Percentiles rank a stretch among this genome's conserved stretches.
phyloP scores from a whole-genome alignment of 2,329 filamentous ascomycete genomes.

The Beauveria scarabaeidicola region DNA sequence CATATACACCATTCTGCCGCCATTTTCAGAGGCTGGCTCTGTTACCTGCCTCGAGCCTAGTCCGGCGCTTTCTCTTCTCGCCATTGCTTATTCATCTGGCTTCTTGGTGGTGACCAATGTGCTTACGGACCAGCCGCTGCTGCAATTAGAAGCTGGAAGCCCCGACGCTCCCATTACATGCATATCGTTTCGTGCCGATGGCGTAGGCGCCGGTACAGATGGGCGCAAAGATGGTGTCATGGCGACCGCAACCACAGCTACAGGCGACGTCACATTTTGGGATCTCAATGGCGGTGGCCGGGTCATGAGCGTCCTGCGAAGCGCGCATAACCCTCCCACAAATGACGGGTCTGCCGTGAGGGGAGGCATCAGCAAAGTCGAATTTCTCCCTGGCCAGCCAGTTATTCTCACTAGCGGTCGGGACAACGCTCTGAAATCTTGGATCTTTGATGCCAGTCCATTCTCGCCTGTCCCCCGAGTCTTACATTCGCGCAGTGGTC shows the following conservation, averaged over 20 bases:
- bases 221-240: slow-evolving; percentile 82
- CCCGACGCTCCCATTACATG: slow-evolving; percentile 62
- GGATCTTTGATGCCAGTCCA: slow-evolving; percentile 91
- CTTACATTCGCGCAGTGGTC: slow-evolving; percentile 78
- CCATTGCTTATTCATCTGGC: slow-evolving; percentile 78
- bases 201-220: slow-evolving; percentile 78
- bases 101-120: slow-evolving; percentile 75
- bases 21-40: slow-evolving; percentile 60
- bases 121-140: slow-evolving; percentile 62
- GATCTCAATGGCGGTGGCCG: slow-evolving; percentile 85
- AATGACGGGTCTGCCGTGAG: slow-evolving; percentile 45
- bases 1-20: slow-evolving; percentile 80
- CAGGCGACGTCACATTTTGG: slow-evolving; percentile 91
- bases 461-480: slow-evolving; percentile 81
- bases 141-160: slow-evolving; percentile 59
- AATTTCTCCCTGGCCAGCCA: slow-evolving; percentile 83
- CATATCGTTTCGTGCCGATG: slow-evolving; percentile 87
- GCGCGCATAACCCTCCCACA: slow-evolving; percentile 74
- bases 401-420: slow-evolving; percentile 83
- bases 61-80: slow-evolving; percentile 75
- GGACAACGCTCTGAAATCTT: slow-evolving; percentile 90
- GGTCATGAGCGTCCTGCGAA: slow-evolving; percentile 76
- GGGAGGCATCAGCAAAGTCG: slow-evolving; percentile 76
- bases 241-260: slow-evolving; percentile 74
- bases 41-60: slow-evolving; percentile 84